A percentile compares a stretch with the other conserved stretches of the same genome.
Evolutionary conservation across 139 green algal species (phyloP).

Genomic region (Chlorella ohadii): DNA sequence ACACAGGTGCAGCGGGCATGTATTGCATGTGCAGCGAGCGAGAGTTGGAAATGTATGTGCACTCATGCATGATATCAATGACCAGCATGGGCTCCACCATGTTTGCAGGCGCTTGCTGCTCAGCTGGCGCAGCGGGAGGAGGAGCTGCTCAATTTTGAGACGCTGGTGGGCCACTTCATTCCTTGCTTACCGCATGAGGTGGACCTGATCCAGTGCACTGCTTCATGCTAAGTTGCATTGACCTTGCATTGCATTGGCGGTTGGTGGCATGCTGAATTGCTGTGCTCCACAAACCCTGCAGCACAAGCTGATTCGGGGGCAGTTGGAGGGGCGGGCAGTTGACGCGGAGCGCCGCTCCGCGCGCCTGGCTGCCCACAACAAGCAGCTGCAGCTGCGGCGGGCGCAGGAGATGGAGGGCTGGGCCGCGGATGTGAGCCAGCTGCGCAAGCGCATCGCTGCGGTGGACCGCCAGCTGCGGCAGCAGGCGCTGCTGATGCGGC

Average conservation of each 20-base stretch:
- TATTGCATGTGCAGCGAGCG: too few species aligned
- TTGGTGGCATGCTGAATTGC: too few species aligned
- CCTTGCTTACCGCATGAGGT: too few species aligned
- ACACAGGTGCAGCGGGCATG: neutral
- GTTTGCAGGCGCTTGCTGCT: conserved; percentile 29
- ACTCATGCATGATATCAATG: too few species aligned
- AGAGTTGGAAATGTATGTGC: too few species aligned
- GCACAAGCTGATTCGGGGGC: conserved; percentile 63
- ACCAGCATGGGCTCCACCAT: too few species aligned
- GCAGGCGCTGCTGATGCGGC: conserved; percentile 68
- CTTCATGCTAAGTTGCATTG: too few species aligned
- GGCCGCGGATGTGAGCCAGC: conserved; percentile 66
- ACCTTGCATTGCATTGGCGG: too few species aligned
- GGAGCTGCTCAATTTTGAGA: conserved; percentile 71
- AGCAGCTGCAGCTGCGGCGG: conserved; percentile 56
- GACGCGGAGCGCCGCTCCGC: conserved; percentile 56
- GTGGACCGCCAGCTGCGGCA: conserved; percentile 78
- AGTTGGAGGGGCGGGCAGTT: conserved; percentile 69
- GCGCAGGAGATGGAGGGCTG: conserved; percentile 78
- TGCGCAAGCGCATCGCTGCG: conserved; percentile 72
- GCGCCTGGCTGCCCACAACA: conserved; percentile 33
- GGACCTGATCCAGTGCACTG: too few species aligned
- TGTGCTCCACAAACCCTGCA: too few species aligned
- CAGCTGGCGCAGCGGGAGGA: conserved; percentile 73
- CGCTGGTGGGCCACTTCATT: conserved; percentile 32